Base-by-base conservation (phyloP, 306 rosid species). In the Trifolium dubium region DNA sequence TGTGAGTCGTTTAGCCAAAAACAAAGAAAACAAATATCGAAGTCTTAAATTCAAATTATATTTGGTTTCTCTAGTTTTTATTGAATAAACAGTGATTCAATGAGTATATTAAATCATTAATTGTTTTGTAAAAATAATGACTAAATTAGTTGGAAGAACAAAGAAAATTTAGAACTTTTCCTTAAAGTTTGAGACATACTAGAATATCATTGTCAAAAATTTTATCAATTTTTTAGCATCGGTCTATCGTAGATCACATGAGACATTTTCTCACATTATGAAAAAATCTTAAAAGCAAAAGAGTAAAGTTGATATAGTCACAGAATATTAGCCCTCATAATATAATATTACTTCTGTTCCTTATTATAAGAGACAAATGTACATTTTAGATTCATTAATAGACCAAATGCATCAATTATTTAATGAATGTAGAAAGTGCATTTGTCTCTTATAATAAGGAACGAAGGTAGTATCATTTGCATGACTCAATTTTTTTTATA, bases 281-380 rank as follows among this genome's bases (percentile, higher is more conserved):
- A 2, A 18, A 13, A 61, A 2, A 10, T 13, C 43, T 8, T 28
- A 2, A 51, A 53, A 58, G 47, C 32, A 32, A 62, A 75, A 75
- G 46, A 54, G 61, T 23, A 53, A 44, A 61, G 55, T 63, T 68
- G 80, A 80, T 67, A 54, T 60, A 65, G 31, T 79, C 64, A 73
- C 68, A 63, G 14, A 71, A 62, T 60, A 46, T 62, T 13, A 7
- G 19, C 74, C 77, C 47, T 73, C 55, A 62, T 41, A 15, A 32
- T 32, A 35, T 23, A 23, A 23, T 23, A n/a, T n/a, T n/a, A n/a
- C n/a, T n/a, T n/a, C n/a, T n/a, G n/a, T n/a, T n/a, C n/a, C n/a
- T n/a, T n/a, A n/a, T n/a, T n/a, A n/a, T n/a, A n/a, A n/a, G n/a
- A n/a, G n/a, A n/a, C n/a, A n/a, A n/a, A n/a, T n/a, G n/a, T n/a